Evolutionary conservation across 2,329 filamentous ascomycete species (phyloP).

Genomic region (Rutstroemia sydowiana): DNA sequence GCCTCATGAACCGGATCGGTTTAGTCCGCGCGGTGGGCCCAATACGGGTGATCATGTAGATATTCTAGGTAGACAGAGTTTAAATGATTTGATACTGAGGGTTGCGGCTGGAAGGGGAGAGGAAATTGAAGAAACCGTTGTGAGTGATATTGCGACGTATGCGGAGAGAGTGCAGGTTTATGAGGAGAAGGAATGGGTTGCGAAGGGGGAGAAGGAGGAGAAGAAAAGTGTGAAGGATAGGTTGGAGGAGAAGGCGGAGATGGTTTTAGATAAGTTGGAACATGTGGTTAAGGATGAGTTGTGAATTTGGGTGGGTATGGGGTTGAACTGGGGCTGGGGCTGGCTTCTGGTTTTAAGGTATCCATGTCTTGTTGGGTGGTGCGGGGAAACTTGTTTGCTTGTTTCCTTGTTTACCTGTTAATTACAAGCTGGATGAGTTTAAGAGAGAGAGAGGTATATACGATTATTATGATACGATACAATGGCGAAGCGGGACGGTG

Average conservation of each 20-base stretch:
- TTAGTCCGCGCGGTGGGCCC: conserved; percentile 69
- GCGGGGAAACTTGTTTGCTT: neutral
- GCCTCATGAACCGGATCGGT: conserved; percentile 90
- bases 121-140: conserved; percentile 66
- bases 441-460: neutral
- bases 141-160: conserved; percentile 78
- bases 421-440: neutral
- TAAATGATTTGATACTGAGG: conserved; percentile 84
- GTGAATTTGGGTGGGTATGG: neutral
- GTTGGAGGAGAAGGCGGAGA: neutral
- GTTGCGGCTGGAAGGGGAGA: conserved; percentile 82
- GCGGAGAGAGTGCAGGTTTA: conserved; percentile 71
- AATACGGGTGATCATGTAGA: conserved; percentile 88
- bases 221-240: conserved; percentile 46
- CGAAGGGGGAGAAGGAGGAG: neutral
- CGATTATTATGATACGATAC: neutral
- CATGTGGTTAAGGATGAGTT: neutral
- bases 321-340: too few relatives aligned
- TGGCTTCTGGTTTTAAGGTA: too few relatives aligned
- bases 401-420: neutral
- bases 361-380: neutral
- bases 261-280: neutral
- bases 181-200: conserved; percentile 23
- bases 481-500: too few relatives aligned
- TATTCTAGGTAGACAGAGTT: conserved; percentile 77